Conservation (phyloP, 176 grass and related monocot genomes). For the Chrysopogon serrulatus region DNA sequence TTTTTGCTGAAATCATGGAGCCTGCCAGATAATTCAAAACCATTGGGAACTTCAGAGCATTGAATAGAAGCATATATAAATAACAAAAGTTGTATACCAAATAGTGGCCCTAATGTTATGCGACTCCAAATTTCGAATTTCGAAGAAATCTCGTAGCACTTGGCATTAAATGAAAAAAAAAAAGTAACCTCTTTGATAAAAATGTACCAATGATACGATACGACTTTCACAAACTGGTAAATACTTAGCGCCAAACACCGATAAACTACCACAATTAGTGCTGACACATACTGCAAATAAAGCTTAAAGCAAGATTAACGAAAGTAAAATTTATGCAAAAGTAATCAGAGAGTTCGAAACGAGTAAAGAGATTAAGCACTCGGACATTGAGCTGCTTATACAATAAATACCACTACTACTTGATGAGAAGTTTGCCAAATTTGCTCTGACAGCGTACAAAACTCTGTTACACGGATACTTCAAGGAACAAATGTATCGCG, state of each 20-base stretch:
- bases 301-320: neutral
- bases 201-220: neutral
- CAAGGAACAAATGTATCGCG: too few species aligned
- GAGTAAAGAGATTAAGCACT: slow-evolving; percentile 1
- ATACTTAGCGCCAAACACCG: neutral
- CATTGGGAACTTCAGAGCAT: neutral
- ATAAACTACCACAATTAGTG: neutral
- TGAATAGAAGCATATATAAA: slow-evolving; percentile 1
- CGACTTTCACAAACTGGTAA: neutral
- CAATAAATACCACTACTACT: neutral
- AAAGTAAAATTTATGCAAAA: slow-evolving; percentile 1
- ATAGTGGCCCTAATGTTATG: neutral
- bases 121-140: neutral
- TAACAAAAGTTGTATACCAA: slow-evolving; percentile 10
- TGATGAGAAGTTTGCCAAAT: neutral
- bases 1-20: slow-evolving; percentile 87
- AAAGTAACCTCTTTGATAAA: neutral
- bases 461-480: too few species aligned
- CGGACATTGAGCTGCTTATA: slow-evolving; percentile 2
- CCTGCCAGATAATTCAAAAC: slow-evolving; percentile 32
- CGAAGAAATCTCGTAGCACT: neutral
- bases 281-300: neutral
- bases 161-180: neutral
- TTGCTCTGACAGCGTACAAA: neutral
- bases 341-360: neutral